Evolutionary conservation across 805 yeast species (phyloP), one percentile per base, ranked within the genome.

Genomic region (Candida methanosorbosa): DNA sequence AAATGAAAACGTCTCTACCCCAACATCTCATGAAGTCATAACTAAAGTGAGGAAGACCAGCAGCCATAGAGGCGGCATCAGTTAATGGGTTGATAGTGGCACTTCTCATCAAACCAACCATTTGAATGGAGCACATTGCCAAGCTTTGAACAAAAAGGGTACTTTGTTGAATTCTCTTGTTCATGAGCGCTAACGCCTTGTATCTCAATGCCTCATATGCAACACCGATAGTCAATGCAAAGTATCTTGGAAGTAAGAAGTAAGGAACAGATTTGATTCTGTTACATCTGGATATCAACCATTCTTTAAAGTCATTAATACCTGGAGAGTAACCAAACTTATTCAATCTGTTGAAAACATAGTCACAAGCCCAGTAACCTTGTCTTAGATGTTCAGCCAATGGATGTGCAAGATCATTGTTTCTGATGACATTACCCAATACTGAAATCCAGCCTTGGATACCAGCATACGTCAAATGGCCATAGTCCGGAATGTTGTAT

Each of bases 1-100:
- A 72, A 30, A 90, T 81, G 54, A 92, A 92, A 1, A 87, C 94
- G 58, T 90, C 98, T 52, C 98, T 72, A 17, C 98, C 98, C 98
- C 98, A 90, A 54, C 96, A 86, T 56, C 98, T 71, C 95, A 90
- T 87, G 57, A 82, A 88, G 43, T 81, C 86, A 38, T 71, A 72
- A 52, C 92, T 79, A 61, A 90, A 90, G 58, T 87, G 97, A 2
- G 98, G 98, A 40, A 90, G 68, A 2, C 97, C 98, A 2, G 98
- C 98, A 13, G 97, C 95, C 73, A 90, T 66, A 28, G 84, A 74
- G 2, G 94, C 82, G 13, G 77, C 70, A 29, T 66, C 60, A 9
- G 66, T 60, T 27, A 61, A 62, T 2, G 97, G 94, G 19, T 67
- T 59, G 35, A 92, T 65, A 0, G 96, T 83, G 1, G 96, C 84